Conservation (phyloP, 257 asterid genomes). For the Nicotiana attenuata region DNA sequence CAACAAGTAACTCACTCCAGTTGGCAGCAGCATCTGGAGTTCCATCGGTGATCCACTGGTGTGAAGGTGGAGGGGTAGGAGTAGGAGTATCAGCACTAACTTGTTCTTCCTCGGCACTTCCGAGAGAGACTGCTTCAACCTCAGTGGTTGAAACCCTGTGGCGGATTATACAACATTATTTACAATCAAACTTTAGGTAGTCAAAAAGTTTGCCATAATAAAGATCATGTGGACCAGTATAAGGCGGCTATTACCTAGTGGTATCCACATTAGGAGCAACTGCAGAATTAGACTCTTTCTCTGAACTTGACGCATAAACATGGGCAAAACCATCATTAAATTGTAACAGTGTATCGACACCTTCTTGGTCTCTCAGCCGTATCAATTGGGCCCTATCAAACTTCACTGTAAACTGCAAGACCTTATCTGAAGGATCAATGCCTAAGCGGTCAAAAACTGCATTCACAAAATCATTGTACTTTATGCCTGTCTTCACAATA, state of each 20-base stretch:
- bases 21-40: slow-evolving; percentile 9
- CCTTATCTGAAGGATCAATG: not conserved
- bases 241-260: not conserved
- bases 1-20: slow-evolving; percentile 10
- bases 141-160: slow-evolving; percentile 9
- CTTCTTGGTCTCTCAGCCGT: slow-evolving; percentile 15
- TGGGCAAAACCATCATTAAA: slow-evolving; percentile 13
- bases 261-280: slow-evolving; percentile 6
- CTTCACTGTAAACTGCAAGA: slow-evolving; percentile 12
- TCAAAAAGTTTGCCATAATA: not conserved
- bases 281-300: slow-evolving; percentile 10
- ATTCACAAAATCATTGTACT: not conserved
- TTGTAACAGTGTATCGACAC: slow-evolving; percentile 3
- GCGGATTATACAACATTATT: not conserved
- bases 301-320: not conserved
- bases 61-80: not conserved
- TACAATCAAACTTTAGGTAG: not conserved
- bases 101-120: slow-evolving; percentile 11
- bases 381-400: slow-evolving; percentile 16
- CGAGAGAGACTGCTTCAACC: slow-evolving; percentile 1
- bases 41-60: slow-evolving; percentile 5
- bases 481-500: slow-evolving; percentile 4
- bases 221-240: not conserved
- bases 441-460: not conserved
- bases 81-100: slow-evolving; percentile 6